Percentiles rank a stretch among this genome's conserved stretches.
Conservation (phyloP, 306 rosid species). For the Herpetospermum pedunculosum region DNA sequence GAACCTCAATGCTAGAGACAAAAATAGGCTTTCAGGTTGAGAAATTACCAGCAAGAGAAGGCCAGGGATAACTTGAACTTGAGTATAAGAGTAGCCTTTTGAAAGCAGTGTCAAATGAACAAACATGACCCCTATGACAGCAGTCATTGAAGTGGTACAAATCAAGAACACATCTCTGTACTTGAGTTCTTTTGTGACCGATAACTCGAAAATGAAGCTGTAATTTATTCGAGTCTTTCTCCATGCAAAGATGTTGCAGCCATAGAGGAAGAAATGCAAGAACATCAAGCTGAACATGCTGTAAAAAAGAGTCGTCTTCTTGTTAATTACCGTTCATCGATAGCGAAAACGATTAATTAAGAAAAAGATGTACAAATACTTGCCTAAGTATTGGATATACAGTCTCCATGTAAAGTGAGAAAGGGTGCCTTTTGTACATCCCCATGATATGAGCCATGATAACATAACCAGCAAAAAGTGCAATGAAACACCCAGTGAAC, state of each 20-base stretch:
- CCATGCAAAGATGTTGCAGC: slow-evolving; percentile 91
- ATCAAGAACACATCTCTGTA: slow-evolving; percentile 78
- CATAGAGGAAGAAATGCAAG: slow-evolving; percentile 87
- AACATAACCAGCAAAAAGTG: slow-evolving; percentile 72
- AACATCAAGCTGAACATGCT: slow-evolving; percentile 94
- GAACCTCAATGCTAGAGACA: background rate
- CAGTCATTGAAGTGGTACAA: slow-evolving; percentile 65
- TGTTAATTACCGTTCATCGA: background rate
- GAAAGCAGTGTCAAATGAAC: slow-evolving; percentile 64
- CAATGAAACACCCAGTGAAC: slow-evolving; percentile 68
- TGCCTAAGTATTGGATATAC: slow-evolving; percentile 87
- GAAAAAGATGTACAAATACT: slow-evolving; percentile 11
- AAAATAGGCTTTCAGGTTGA: background rate
- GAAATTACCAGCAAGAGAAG: slow-evolving; percentile 66
- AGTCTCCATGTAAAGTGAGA: slow-evolving; percentile 86
- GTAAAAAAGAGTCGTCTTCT: slow-evolving; percentile 23
- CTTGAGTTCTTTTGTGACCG: slow-evolving; percentile 65
- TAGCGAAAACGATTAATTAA: background rate
- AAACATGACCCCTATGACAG: slow-evolving; percentile 70
- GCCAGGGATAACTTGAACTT: slow-evolving; percentile 75
- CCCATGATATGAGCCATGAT: slow-evolving; percentile 85
- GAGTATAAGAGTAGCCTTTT: slow-evolving; percentile 60
- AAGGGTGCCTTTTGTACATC: slow-evolving; percentile 37
- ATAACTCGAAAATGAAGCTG: slow-evolving; percentile 76
- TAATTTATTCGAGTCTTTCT: slow-evolving; percentile 81